A percentile compares a stretch with the other conserved stretches of the same genome.
These are phyloP conservation scores for Ascocoryne sarcoides DNA, from an alignment of 2,329 filamentous ascomycete genomes.

Conservation along the genomic window DNA sequence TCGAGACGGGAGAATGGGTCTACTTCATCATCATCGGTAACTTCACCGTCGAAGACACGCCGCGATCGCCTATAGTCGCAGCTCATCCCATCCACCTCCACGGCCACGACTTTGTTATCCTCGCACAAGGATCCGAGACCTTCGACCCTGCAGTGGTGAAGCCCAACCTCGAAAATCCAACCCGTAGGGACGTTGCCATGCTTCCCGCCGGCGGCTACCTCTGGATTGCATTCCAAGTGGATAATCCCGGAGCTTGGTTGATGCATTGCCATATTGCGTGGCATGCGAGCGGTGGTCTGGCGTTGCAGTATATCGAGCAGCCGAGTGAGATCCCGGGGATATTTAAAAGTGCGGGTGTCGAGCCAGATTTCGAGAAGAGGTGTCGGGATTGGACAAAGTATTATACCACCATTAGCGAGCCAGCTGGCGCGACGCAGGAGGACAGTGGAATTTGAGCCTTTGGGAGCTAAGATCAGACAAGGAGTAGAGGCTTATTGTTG, in stretches of 20 bases:
- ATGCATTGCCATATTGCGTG: conserved; percentile 34
- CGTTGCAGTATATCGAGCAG: conserved; percentile 40
- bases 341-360: no score
- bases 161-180: conserved; percentile 33
- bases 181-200: conserved; percentile 42
- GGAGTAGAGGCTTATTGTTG: no score
- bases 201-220: conserved; percentile 26
- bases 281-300: conserved; percentile 45
- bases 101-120: conserved; percentile 39
- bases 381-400: no score
- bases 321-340: no score
- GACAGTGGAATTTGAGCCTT: no score
- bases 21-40: conserved; percentile 26
- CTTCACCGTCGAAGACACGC: conserved; percentile 17
- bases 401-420: no score
- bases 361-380: no score
- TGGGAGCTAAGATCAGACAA: no score
- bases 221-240: conserved; percentile 18
- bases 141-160: conserved; percentile 21
- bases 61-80: no score
- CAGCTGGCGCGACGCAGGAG: no score
- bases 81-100: conserved; percentile 37
- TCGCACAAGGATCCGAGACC: conserved; percentile 37
- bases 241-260: conserved; percentile 24
- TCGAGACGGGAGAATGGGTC: no score